Conservation (phyloP, 2,329 filamentous ascomycete species). For the Pseudocercospora crystallina region DNA sequence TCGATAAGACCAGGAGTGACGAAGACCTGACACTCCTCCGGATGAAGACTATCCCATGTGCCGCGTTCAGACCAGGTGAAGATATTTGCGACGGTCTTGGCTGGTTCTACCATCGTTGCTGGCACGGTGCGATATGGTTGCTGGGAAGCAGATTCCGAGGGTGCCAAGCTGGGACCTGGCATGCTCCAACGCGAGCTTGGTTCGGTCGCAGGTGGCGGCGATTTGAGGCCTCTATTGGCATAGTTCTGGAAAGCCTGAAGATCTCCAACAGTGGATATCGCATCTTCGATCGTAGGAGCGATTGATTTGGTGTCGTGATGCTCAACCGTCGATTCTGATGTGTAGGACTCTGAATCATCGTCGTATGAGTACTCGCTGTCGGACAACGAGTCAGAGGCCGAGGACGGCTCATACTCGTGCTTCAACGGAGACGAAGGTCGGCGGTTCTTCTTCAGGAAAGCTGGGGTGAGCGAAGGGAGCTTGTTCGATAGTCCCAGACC, state of each 20-base stretch:
- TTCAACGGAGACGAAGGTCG: constrained; percentile 90
- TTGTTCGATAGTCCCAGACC: constrained; percentile 28
- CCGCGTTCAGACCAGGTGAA: constrained; percentile 66
- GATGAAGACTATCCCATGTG: constrained; percentile 60
- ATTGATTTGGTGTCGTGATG: constrained; percentile 48
- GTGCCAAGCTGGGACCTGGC: constrained; percentile 52
- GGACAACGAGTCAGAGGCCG: constrained; percentile 61
- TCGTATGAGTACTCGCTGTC: constrained; percentile 56
- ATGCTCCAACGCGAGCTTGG: constrained; percentile 15
- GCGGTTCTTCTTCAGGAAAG: constrained; percentile 53
- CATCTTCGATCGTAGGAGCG: constrained; percentile 11
- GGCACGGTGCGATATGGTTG: constrained; percentile 61
- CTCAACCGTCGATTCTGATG: constrained; percentile 56
- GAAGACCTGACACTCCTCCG: constrained; percentile 62
- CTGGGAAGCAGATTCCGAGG: constrained; percentile 81
- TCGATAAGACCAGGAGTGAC: constrained; percentile 65
- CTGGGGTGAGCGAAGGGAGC: constrained; percentile 36
- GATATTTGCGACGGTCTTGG: constrained; percentile 59
- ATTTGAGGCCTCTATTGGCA: constrained; percentile 29
- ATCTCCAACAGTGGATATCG: constrained; percentile 31
- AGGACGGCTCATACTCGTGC: constrained; percentile 92
- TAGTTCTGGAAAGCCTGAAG: constrained; percentile 37
- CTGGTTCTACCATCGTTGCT: constrained; percentile 45
- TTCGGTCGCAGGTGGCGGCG: constrained; percentile 25
- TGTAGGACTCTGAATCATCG: constrained; percentile 49